Percentiles rank a stretch among this genome's conserved stretches.
Evolutionary conservation across 345 rosid genomes (phyloP).

Genomic region (Trapa incisa): DNA sequence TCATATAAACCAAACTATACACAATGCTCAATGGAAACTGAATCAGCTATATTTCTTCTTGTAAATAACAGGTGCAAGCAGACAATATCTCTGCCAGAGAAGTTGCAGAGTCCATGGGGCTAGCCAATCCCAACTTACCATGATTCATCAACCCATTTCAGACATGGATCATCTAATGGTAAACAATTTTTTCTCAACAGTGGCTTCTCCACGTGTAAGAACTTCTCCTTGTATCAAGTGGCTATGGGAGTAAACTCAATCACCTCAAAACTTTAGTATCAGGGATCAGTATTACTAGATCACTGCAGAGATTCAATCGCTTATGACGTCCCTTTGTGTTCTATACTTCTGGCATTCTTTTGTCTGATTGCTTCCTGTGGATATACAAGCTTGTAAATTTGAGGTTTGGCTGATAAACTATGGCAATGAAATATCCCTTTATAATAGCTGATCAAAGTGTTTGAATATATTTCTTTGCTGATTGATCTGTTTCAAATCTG

Average conservation of each 20-base stretch:
- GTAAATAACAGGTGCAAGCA: conserved; percentile 58
- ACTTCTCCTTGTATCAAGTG: not conserved
- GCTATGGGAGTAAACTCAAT: not conserved
- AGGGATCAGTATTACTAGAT: not conserved
- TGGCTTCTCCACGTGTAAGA: not conserved
- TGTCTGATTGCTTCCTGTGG: too few species aligned
- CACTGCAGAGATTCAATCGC: not conserved
- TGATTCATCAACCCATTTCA: conserved; percentile 7
- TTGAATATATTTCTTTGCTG: too few species aligned
- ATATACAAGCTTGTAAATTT: too few species aligned
- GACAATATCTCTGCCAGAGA: conserved; percentile 55
- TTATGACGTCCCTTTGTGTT: too few species aligned
- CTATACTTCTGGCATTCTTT: too few species aligned
- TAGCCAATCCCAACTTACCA: conserved; percentile 35
- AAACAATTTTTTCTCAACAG: not conserved
- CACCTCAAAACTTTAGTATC: not conserved
- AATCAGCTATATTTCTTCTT: not conserved
- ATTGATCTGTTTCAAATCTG: too few species aligned
- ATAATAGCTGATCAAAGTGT: too few species aligned
- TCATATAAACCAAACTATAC: too few species aligned
- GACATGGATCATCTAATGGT: not conserved
- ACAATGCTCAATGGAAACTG: not conserved
- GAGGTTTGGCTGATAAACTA: too few species aligned
- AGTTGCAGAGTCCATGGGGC: conserved; percentile 65
- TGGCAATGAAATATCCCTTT: too few species aligned